Evolutionary conservation across 306 rosid species (phyloP).

Genomic region (Albizia julibrissin): DNA sequence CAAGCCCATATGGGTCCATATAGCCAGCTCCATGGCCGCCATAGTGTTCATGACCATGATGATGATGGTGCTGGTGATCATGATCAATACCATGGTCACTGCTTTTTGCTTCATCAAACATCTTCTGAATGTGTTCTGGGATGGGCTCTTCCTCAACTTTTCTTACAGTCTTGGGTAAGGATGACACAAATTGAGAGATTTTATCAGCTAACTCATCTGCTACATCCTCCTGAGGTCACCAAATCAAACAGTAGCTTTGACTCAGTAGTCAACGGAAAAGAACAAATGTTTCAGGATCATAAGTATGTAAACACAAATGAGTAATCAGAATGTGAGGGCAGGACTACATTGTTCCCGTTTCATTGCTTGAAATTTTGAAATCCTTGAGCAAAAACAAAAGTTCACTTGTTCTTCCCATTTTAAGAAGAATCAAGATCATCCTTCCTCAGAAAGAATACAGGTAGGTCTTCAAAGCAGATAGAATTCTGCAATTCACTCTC

Average conservation of each 20-base stretch:
- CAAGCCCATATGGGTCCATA: conserved; percentile 76
- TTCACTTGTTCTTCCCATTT: conserved; percentile 4
- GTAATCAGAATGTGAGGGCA: not conserved
- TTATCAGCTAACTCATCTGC: conserved; percentile 64
- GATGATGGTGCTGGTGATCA: conserved; percentile 44
- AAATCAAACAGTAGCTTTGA: conserved; percentile 11
- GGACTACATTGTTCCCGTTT: not conserved
- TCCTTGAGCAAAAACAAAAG: conserved; percentile 15
- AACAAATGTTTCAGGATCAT: conserved; percentile 1
- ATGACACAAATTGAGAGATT: conserved; percentile 66
- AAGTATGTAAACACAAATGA: not conserved
- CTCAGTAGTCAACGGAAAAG: conserved; percentile 17
- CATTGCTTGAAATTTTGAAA: not conserved
- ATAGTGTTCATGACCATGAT: conserved; percentile 40
- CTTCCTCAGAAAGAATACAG: not conserved
- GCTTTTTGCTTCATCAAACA: conserved; percentile 57
- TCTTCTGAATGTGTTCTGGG: conserved; percentile 72
- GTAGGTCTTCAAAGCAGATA: not conserved
- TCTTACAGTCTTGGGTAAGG: conserved; percentile 71
- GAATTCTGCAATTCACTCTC: not conserved
- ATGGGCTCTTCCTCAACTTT: conserved; percentile 62
- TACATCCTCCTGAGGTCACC: conserved; percentile 65
- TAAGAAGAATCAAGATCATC: conserved; percentile 22
- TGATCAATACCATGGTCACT: conserved; percentile 35
- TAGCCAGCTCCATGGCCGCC: conserved; percentile 55